These are phyloP conservation scores for Artemisia tridentata DNA, from an alignment of 129 eudicot species.

Conservation along the genomic window DNA sequence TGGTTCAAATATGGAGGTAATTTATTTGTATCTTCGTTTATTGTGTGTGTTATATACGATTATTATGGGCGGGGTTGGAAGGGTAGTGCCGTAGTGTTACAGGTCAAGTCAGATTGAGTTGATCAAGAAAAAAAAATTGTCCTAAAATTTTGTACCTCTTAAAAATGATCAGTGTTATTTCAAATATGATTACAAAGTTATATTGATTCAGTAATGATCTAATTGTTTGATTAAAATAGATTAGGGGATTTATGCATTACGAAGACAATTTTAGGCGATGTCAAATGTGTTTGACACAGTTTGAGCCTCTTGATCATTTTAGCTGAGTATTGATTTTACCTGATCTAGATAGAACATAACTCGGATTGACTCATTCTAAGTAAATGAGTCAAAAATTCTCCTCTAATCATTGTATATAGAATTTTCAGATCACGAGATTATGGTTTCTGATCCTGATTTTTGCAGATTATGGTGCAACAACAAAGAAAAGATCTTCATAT, in stretches of 20 bases:
- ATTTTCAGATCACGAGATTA: not conserved
- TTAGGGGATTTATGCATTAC: not conserved
- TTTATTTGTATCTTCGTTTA: not conserved
- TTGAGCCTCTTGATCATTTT: not conserved
- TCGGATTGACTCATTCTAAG: not conserved
- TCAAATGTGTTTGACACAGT: not conserved
- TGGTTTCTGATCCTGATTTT: conserved; percentile 4
- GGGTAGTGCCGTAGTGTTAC: too few species aligned
- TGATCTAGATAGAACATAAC: not conserved
- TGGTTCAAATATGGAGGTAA: conserved; percentile 85
- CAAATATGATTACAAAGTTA: not conserved
- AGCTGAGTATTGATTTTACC: not conserved
- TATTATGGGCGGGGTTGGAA: too few species aligned
- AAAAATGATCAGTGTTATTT: not conserved
- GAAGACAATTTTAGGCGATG: not conserved
- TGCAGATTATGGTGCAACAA: conserved; percentile 78
- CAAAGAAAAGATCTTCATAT: conserved; percentile 71
- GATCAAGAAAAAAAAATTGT: not conserved
- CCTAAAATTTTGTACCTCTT: not conserved
- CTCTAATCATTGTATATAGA: not conserved
- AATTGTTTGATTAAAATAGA: not conserved
- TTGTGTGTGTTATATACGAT: not conserved
- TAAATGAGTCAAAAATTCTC: not conserved
- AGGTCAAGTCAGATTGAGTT: not conserved
- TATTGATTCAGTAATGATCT: not conserved